Conservation (phyloP, 2,329 filamentous ascomycete species). For the Hypomyces perniciosus region DNA sequence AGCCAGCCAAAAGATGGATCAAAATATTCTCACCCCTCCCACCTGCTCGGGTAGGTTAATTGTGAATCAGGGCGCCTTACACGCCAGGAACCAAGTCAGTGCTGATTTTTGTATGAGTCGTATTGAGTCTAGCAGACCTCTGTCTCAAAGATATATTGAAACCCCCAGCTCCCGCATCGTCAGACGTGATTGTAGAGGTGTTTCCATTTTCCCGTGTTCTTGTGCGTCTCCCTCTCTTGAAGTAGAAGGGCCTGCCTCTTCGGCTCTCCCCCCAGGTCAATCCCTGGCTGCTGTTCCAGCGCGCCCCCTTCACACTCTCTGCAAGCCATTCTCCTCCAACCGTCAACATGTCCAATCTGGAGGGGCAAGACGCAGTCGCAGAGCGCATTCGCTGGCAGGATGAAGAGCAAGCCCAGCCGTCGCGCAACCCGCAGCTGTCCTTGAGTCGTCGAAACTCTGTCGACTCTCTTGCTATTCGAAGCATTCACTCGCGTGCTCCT, state of each 20-base stretch:
- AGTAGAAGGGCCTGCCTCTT: neutral
- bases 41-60: no score
- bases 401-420: constrained; percentile 25
- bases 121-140: neutral
- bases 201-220: neutral
- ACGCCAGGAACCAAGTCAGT: neutral
- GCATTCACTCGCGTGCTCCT: constrained; percentile 25
- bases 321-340: neutral
- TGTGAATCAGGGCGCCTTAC: no score
- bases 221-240: neutral
- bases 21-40: no score
- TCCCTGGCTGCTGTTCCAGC: neutral
- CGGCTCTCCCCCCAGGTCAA: neutral
- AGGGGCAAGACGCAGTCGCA: constrained; percentile 9
- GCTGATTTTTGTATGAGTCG: neutral
- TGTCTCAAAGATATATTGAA: neutral
- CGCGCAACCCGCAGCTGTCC: constrained; percentile 16
- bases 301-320: neutral
- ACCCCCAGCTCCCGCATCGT: neutral
- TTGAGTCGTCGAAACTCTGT: constrained; percentile 23
- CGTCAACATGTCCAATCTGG: constrained; percentile 9
- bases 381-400: constrained; percentile 34
- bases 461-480: constrained; percentile 37
- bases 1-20: no score
- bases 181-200: neutral